phyloP scores from a whole-genome alignment of 345 rosid species.

The Aquilaria malaccensis region DNA sequence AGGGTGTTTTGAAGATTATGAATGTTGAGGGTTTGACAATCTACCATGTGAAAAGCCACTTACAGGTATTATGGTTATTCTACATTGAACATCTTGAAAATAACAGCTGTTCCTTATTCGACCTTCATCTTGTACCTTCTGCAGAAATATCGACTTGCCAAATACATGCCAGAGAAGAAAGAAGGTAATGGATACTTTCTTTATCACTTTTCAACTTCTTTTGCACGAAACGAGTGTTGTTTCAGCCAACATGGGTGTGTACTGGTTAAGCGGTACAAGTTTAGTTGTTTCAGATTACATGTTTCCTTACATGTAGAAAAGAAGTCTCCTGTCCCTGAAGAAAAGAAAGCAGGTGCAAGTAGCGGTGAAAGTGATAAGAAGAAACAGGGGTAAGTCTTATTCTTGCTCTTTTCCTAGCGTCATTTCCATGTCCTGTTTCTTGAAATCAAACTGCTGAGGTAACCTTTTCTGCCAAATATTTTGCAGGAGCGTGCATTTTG shows the following conservation, averaged over 20 bases:
- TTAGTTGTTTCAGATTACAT: too few species aligned
- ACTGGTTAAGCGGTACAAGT: too few species aligned
- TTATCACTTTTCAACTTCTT: neutral
- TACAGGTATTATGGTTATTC: slow-evolving; percentile 49
- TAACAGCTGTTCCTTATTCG: neutral
- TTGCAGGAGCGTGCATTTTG: slow-evolving; percentile 42
- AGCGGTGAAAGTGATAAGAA: slow-evolving; percentile 41
- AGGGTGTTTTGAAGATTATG: slow-evolving; percentile 86
- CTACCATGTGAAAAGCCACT: slow-evolving; percentile 93
- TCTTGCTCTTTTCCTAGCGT: slow-evolving; percentile 7
- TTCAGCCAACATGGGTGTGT: too few species aligned
- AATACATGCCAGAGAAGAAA: slow-evolving; percentile 79
- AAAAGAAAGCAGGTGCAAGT: slow-evolving; percentile 41
- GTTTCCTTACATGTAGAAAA: slow-evolving; percentile 25
- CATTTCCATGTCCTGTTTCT: slow-evolving; percentile 4
- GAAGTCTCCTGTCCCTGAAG: slow-evolving; percentile 49
- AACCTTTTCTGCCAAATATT: neutral
- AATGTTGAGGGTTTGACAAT: slow-evolving; percentile 84
- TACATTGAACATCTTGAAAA: slow-evolving; percentile 5
- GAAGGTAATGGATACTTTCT: slow-evolving; percentile 50
- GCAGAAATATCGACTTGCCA: slow-evolving; percentile 94
- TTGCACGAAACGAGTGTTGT: neutral
- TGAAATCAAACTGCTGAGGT: neutral
- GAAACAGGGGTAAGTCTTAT: slow-evolving; percentile 44
- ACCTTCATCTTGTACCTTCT: slow-evolving; percentile 15